A percentile compares a stretch with the other conserved stretches of the same genome.
Evolutionary conservation across 495 filamentous ascomycete genomes (phyloP).

Genomic region (Penicillium desertorum): DNA sequence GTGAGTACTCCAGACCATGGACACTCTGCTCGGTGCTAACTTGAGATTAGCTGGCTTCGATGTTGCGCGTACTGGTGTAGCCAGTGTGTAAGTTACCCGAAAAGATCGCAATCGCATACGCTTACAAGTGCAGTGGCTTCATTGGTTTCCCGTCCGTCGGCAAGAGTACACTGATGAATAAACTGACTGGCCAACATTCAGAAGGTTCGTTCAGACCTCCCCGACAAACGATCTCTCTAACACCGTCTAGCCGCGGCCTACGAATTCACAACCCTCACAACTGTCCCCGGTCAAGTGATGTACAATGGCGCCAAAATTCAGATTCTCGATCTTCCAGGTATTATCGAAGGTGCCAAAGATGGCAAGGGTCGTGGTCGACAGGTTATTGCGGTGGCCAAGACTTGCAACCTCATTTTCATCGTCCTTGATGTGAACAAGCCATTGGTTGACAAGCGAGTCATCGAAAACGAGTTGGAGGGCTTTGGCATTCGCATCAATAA

Average conservation of each 20-base stretch:
- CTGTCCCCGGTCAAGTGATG: constrained; percentile 91
- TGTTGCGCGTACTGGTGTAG: constrained; percentile 96
- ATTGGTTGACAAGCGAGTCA: constrained; percentile 92
- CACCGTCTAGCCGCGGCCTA: constrained; percentile 73
- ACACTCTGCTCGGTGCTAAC: constrained; percentile 25
- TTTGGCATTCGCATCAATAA: constrained; percentile 99
- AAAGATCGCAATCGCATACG: constrained; percentile 1
- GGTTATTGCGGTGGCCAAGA: constrained; percentile 98
- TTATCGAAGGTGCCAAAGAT: constrained; percentile 98
- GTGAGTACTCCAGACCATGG: constrained; percentile 43
- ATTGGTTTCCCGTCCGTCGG: constrained; percentile 93
- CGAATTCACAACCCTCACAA: constrained; percentile 97
- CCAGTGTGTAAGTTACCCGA: constrained; percentile 73
- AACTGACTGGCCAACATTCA: constrained; percentile 91
- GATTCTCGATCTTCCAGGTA: constrained; percentile 98
- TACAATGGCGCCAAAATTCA: constrained; percentile 98
- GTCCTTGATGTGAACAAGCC: constrained; percentile 99
- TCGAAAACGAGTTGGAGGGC: constrained; percentile 94
- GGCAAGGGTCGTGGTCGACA: constrained; percentile 97
- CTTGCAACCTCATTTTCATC: constrained; percentile 98
- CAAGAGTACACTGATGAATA: constrained; percentile 96
- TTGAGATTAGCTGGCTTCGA: constrained; percentile 76
- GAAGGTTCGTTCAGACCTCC: constrained; percentile 56
- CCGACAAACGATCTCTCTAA: constrained; percentile 19
- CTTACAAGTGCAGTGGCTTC: constrained; percentile 42